A percentile compares a stretch with the other conserved stretches of the same genome.
Conservation (phyloP, 495 filamentous ascomycete genomes). For the Venustampulla echinocandica region DNA sequence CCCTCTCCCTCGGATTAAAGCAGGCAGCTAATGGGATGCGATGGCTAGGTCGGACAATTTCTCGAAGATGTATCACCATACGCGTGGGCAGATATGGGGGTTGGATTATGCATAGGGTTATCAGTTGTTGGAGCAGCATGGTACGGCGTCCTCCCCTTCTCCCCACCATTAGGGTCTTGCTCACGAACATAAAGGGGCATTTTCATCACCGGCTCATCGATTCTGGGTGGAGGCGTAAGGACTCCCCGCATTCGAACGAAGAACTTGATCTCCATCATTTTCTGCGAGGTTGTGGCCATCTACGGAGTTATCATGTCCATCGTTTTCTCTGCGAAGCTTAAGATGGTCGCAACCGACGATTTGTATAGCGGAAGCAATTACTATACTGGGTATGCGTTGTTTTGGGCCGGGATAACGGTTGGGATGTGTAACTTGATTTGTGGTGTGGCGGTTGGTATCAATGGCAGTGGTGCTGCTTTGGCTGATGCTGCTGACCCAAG, state of each 20-base stretch:
- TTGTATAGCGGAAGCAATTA: conserved; percentile 62
- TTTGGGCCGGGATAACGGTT: conserved; percentile 91
- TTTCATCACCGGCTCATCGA: conserved; percentile 97
- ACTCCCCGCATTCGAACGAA: conserved; percentile 97
- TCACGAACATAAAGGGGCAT: conserved; percentile 64
- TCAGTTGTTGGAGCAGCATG: conserved; percentile 97
- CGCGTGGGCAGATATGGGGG: conserved; percentile 85
- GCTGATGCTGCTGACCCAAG: conserved; percentile 91
- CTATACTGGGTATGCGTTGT: conserved; percentile 94
- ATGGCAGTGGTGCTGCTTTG: conserved; percentile 90
- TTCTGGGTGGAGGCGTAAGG: conserved; percentile 91
- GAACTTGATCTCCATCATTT: conserved; percentile 99
- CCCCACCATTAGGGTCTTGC: conserved; percentile 1
- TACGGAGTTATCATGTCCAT: conserved; percentile 99
- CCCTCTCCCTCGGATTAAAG: too few species aligned
- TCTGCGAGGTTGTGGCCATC: conserved; percentile 99
- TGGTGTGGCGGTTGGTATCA: conserved; percentile 95
- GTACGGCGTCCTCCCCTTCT: conserved; percentile 38
- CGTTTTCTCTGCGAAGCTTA: conserved; percentile 84
- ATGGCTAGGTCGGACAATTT: conserved; percentile 94
- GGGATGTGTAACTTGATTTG: conserved; percentile 93
- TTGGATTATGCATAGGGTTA: conserved; percentile 87
- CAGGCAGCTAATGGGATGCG: too few species aligned
- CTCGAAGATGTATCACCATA: conserved; percentile 91
- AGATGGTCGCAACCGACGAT: conserved; percentile 39